Evolutionary conservation across 495 filamentous ascomycete species (phyloP).

Genomic region (Pyronema domesticum): DNA sequence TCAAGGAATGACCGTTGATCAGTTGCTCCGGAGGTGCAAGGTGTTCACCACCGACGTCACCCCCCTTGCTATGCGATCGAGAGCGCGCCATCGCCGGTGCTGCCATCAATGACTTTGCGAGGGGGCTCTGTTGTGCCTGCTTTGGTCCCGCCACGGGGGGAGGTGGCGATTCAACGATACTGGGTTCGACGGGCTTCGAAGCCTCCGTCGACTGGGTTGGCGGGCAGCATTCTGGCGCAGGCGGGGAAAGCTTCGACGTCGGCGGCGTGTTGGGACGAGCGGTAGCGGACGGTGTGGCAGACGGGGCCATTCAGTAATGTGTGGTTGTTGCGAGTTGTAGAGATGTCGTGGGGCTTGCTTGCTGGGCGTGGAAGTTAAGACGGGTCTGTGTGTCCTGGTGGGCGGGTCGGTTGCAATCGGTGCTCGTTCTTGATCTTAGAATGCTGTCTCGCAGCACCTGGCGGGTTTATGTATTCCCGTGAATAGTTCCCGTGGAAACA

Average conservation of each 20-base stretch:
- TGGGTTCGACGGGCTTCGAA: background rate
- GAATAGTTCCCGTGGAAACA: background rate
- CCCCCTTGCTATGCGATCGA: conserved; percentile 4
- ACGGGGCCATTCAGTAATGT: background rate
- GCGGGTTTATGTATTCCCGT: too few relatives aligned
- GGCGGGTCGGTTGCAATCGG: background rate
- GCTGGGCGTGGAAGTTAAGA: background rate
- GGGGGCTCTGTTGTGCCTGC: conserved; percentile 34
- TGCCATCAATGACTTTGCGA: conserved; percentile 43
- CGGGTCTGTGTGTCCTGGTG: background rate
- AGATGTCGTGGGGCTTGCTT: conserved; percentile 24
- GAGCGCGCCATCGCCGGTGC: conserved; percentile 14
- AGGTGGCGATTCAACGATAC: background rate
- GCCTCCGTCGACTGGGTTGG: background rate
- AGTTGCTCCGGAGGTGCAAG: conserved; percentile 28
- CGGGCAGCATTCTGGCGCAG: background rate
- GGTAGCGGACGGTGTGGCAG: background rate
- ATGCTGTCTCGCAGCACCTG: too few relatives aligned
- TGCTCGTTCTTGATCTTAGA: background rate
- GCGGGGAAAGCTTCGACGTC: background rate
- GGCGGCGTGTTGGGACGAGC: background rate
- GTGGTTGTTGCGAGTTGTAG: background rate
- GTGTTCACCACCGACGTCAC: conserved; percentile 3
- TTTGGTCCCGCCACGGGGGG: background rate
- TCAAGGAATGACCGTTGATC: conserved; percentile 40